phyloP scores from a whole-genome alignment of 331 rosid genomes.

The Cucumis variabilis region DNA sequence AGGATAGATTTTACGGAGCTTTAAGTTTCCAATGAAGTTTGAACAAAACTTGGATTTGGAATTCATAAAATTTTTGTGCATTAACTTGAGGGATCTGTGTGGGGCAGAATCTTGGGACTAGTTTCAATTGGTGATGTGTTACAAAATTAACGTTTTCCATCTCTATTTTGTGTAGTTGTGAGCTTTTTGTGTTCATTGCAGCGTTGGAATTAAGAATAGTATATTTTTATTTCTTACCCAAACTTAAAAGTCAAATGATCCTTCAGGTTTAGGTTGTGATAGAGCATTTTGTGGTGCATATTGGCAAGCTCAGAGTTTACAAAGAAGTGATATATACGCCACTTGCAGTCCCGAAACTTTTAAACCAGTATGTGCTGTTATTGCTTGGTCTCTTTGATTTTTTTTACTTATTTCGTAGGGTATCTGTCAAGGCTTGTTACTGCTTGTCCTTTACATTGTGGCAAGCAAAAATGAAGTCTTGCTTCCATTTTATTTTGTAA shows the following conservation, averaged over 20 bases:
- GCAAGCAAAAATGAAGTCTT: not conserved
- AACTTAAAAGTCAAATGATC: not conserved
- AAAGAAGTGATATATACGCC: conserved; percentile 50
- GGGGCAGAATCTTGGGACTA: not conserved
- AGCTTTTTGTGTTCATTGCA: not conserved
- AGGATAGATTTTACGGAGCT: not conserved
- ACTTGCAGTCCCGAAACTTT: conserved; percentile 70
- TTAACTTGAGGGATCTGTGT: conserved; percentile 5
- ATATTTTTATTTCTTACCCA: conserved; percentile 3
- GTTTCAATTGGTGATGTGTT: not conserved
- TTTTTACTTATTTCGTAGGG: not conserved
- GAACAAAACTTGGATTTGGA: not conserved
- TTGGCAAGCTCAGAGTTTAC: conserved; percentile 69
- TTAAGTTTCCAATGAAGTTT: not conserved
- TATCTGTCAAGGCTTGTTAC: conserved; percentile 5
- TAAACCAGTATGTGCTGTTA: conserved; percentile 61
- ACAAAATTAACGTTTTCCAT: not conserved
- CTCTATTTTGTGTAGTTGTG: not conserved
- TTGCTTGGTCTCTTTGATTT: not conserved
- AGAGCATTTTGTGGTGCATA: conserved; percentile 90
- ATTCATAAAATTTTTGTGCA: not conserved
- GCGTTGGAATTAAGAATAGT: not conserved
- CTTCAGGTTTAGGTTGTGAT: conserved; percentile 86
- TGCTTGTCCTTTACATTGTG: not conserved
- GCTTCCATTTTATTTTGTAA: not conserved